Base-by-base conservation (phyloP, 2,329 filamentous ascomycete genomes). In the Aaosphaeria pasadenensis region DNA sequence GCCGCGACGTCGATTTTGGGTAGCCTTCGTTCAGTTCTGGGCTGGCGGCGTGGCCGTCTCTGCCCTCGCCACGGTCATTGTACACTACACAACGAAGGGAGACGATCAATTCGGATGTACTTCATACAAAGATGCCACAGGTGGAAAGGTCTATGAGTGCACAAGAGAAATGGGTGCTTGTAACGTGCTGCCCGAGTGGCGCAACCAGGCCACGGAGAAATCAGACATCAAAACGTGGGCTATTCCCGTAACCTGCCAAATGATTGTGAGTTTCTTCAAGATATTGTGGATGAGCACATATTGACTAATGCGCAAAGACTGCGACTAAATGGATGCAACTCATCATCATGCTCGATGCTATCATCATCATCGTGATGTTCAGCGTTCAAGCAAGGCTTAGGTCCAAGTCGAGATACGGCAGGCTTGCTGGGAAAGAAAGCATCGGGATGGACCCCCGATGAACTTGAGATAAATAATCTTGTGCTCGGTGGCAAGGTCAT, bases 261-360 rank as follows among this genome's bases (percentile, higher is more conserved):
- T 24, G 17, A 24, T 24, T 24, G 17, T 24, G 17, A 24, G 17
- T 24, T 24, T 24, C 17, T 24, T 24, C 2, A 3, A 24, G 17
- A 24, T 24, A 24, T 24, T 24, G 17, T 24, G 17, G 17, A 24
- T 24, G 17, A 24, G 2, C 17, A 3, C 17, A 24, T 24, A 24
- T 24, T 24, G 17, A 24, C 17, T 24, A 24, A 24, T 24, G 17
- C 17, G 17, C 17, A 24, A 24, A 24, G 17, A 24, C 33, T 11
- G 44, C 48, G 13, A 41, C 42, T 5, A 50, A 50, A 30, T 50
- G 48, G 48, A 28, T 50, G 30, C 48, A 50, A 30, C 5, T 47
- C 13, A 38, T 43, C 4, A 36, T 50, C 35, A 44, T 47, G 24
- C 11, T 43, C 13, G 31, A 13, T 9, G 17, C 32, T 24, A 30